Percentiles rank a stretch among this genome's conserved stretches.
These are phyloP conservation scores for Aspergillus ustus DNA, from an alignment of 2,329 filamentous ascomycete genomes.

Conservation along the genomic window DNA sequence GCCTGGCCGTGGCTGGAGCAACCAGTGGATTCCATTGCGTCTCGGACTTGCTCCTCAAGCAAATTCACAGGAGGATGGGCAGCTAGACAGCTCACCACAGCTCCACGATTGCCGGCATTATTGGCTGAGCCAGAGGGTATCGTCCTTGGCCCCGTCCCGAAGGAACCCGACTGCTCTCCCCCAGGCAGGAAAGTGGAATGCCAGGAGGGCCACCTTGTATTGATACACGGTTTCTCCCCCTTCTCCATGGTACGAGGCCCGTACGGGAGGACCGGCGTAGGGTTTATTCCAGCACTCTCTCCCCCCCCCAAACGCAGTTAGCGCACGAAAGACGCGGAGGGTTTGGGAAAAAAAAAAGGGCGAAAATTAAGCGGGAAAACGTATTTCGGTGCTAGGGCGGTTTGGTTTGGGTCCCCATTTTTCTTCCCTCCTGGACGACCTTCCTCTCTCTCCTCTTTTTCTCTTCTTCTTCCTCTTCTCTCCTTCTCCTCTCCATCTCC, in stretches of 20 bases:
- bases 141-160: constrained; percentile 28
- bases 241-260: background rate
- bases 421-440: constrained; percentile 37
- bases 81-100: constrained; percentile 17
- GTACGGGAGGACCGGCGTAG: constrained; percentile 10
- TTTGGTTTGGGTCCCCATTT: constrained; percentile 38
- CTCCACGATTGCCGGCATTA: constrained; percentile 20
- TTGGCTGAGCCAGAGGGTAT: constrained; percentile 25
- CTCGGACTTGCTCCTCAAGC: background rate
- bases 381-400: constrained; percentile 41
- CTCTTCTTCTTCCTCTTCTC: constrained; percentile 31
- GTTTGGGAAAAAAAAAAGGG: constrained; percentile 34
- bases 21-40: constrained; percentile 22
- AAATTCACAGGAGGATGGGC: constrained; percentile 13
- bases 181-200: constrained; percentile 19
- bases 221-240: constrained; percentile 14
- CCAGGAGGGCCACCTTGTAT: constrained; percentile 13
- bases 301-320: constrained; percentile 17
- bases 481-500: constrained; percentile 24
- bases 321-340: constrained; percentile 39
- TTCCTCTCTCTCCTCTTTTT: constrained; percentile 28
- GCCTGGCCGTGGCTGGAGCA: constrained; percentile 17
- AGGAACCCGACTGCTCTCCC: constrained; percentile 26
- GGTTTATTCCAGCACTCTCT: constrained; percentile 14
- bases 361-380: constrained; percentile 43